A percentile compares a stretch with the other conserved stretches of the same genome.
Conservation (phyloP, 805 yeast genomes). For the Kodamaea fukazawae region DNA sequence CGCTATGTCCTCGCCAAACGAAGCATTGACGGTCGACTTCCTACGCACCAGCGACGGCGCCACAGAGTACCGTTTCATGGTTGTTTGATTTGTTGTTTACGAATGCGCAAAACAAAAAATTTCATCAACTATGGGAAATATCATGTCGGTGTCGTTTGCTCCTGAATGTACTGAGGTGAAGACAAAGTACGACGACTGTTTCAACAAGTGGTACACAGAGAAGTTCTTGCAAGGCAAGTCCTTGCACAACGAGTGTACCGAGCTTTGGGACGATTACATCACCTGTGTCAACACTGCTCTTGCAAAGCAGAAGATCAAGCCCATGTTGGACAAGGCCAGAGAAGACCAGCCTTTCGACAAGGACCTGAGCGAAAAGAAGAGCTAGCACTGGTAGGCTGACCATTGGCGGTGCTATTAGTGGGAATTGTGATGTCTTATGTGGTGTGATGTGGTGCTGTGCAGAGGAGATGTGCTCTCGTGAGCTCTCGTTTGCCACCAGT, state of each 20-base stretch:
- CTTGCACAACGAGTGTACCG: slow-evolving; percentile 83
- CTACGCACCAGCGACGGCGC: slow-evolving; percentile 34
- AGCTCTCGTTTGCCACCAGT: too few relatives aligned
- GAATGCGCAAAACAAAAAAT: not conserved
- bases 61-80: slow-evolving; percentile 35
- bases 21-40: slow-evolving; percentile 23
- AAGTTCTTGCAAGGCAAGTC: slow-evolving; percentile 58
- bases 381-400: too few relatives aligned
- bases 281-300: slow-evolving; percentile 77
- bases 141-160: slow-evolving; percentile 75
- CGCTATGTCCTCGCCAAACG: slow-evolving; percentile 11
- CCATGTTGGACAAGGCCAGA: slow-evolving; percentile 83
- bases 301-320: slow-evolving; percentile 71
- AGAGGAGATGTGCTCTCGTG: too few relatives aligned
- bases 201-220: slow-evolving; percentile 93
- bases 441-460: too few relatives aligned
- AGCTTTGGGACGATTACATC: slow-evolving; percentile 82
- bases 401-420: too few relatives aligned
- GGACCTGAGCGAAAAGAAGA: not conserved
- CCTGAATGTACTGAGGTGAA: slow-evolving; percentile 93
- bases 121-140: slow-evolving; percentile 35
- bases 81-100: not conserved
- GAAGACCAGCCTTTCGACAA: slow-evolving; percentile 74
- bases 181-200: slow-evolving; percentile 85
- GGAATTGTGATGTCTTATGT: too few relatives aligned